A percentile compares a stretch with the other conserved stretches of the same genome.
Conservation (phyloP, 495 filamentous ascomycete genomes). For the Penicillium waksmanii region DNA sequence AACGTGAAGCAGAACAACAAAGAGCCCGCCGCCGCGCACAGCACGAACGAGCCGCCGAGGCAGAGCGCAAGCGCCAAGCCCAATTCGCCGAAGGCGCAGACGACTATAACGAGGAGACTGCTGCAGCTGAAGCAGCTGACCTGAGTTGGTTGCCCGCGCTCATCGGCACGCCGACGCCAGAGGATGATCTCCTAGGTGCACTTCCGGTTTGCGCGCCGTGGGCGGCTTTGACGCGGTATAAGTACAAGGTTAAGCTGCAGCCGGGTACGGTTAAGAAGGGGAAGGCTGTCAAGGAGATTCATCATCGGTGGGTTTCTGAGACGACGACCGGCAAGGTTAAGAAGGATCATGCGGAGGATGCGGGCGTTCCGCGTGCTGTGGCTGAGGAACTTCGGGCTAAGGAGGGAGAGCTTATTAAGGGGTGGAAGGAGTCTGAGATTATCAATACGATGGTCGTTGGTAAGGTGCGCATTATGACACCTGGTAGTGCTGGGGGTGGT, state of each 20-base stretch:
- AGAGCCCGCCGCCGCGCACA: slow-evolving; percentile 75
- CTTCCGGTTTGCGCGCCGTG: slow-evolving; percentile 93
- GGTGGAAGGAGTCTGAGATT: slow-evolving; percentile 79
- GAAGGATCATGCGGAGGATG: slow-evolving; percentile 52
- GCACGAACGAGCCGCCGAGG: slow-evolving; percentile 70
- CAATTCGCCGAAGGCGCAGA: slow-evolving; percentile 57
- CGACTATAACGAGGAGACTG: slow-evolving; percentile 60
- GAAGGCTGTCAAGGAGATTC: slow-evolving; percentile 88
- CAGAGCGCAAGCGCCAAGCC: slow-evolving; percentile 61
- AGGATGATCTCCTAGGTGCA: slow-evolving; percentile 86
- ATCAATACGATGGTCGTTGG: slow-evolving; percentile 79
- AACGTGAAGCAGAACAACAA: slow-evolving; percentile 65
- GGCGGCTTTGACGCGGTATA: slow-evolving; percentile 73
- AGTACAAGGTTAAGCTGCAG: slow-evolving; percentile 92
- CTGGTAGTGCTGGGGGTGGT: slow-evolving; percentile 45
- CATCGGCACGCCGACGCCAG: slow-evolving; percentile 73
- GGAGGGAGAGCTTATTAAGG: slow-evolving; percentile 81
- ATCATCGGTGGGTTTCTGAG: slow-evolving; percentile 70
- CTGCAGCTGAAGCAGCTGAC: slow-evolving; percentile 47
- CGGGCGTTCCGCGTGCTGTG: slow-evolving; percentile 62
- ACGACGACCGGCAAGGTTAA: slow-evolving; percentile 52
- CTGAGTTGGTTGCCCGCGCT: slow-evolving; percentile 70
- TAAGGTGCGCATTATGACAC: slow-evolving; percentile 81
- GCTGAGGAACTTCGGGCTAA: slow-evolving; percentile 77
- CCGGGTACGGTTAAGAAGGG: slow-evolving; percentile 90